phyloP scores from a whole-genome alignment of 495 filamentous ascomycete genomes.

The Aspergillus sclerotioniger region DNA sequence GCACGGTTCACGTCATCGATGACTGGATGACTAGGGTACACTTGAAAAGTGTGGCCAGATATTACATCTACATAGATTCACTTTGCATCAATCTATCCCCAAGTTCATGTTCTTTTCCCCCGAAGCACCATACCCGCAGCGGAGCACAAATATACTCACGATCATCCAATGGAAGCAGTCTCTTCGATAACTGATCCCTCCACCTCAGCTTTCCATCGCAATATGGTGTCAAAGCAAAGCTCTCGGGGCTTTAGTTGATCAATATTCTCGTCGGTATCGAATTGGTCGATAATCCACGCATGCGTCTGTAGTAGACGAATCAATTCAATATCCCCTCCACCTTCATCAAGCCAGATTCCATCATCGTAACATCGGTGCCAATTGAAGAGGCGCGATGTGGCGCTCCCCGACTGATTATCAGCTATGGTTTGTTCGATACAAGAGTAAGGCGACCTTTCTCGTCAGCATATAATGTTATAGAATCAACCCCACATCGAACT shows the following conservation, averaged over 20 bases:
- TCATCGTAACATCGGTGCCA: slow-evolving; percentile 24
- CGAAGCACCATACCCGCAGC: too few species aligned
- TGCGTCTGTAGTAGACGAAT: slow-evolving; percentile 16
- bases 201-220: slow-evolving; percentile 5
- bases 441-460: not conserved
- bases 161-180: too few species aligned
- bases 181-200: too few species aligned
- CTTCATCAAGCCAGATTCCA: slow-evolving; percentile 25
- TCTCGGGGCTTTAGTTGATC: slow-evolving; percentile 9
- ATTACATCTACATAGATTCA: too few species aligned
- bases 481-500: not conserved
- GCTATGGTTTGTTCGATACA: slow-evolving; percentile 6
- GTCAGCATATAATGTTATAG: not conserved
- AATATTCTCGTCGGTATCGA: slow-evolving; percentile 11
- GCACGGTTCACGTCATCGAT: too few species aligned
- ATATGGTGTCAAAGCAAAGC: slow-evolving; percentile 8
- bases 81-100: too few species aligned
- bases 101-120: too few species aligned
- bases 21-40: too few species aligned
- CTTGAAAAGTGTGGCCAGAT: too few species aligned
- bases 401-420: slow-evolving; percentile 13
- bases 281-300: slow-evolving; percentile 19
- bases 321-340: slow-evolving; percentile 13
- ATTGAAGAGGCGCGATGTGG: slow-evolving; percentile 21
- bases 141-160: too few species aligned